A percentile compares a stretch with the other conserved stretches of the same genome.
phyloP scores from a whole-genome alignment of 768 basidiomycete genomes.

The Boletus subparvulus region DNA sequence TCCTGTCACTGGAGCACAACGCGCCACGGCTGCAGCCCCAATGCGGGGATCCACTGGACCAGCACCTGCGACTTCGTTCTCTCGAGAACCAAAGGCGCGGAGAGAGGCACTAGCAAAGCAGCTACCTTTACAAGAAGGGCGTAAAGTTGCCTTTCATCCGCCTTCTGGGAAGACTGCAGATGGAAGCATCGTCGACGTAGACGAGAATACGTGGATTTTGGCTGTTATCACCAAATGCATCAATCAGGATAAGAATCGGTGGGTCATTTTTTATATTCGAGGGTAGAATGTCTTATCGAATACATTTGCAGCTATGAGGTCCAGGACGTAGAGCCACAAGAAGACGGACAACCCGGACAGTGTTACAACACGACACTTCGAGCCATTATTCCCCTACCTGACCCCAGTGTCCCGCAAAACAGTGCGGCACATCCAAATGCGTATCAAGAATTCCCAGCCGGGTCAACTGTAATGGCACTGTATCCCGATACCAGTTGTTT shows the following conservation, averaged over 20 bases:
- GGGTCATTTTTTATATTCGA: slow-evolving; percentile 8
- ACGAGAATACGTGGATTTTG: slow-evolving; percentile 69
- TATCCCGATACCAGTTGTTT: slow-evolving; percentile 92
- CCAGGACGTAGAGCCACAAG: slow-evolving; percentile 81
- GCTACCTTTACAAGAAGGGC: slow-evolving; percentile 65
- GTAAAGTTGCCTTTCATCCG: slow-evolving; percentile 82
- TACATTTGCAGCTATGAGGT: slow-evolving; percentile 67
- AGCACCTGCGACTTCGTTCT: slow-evolving; percentile 46
- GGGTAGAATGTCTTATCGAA: slow-evolving; percentile 1
- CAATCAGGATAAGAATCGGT: slow-evolving; percentile 72
- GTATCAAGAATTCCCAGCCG: slow-evolving; percentile 69
- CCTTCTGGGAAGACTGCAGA: slow-evolving; percentile 52
- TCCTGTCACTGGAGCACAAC: slow-evolving; percentile 21
- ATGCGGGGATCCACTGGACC: slow-evolving; percentile 61
- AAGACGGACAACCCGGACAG: slow-evolving; percentile 71
- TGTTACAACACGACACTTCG: slow-evolving; percentile 68
- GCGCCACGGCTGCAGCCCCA: slow-evolving; percentile 9
- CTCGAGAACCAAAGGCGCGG: slow-evolving; percentile 66
- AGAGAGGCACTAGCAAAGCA: slow-evolving; percentile 62
- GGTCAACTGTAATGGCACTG: slow-evolving; percentile 80
- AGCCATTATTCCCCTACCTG: slow-evolving; percentile 78
- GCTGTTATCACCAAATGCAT: slow-evolving; percentile 72
- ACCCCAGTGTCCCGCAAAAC: slow-evolving; percentile 56
- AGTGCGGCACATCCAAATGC: slow-evolving; percentile 64
- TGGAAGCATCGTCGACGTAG: slow-evolving; percentile 50